Evolutionary conservation across 805 yeast genomes (phyloP).

Genomic region (Hanseniaspora meyeri): DNA sequence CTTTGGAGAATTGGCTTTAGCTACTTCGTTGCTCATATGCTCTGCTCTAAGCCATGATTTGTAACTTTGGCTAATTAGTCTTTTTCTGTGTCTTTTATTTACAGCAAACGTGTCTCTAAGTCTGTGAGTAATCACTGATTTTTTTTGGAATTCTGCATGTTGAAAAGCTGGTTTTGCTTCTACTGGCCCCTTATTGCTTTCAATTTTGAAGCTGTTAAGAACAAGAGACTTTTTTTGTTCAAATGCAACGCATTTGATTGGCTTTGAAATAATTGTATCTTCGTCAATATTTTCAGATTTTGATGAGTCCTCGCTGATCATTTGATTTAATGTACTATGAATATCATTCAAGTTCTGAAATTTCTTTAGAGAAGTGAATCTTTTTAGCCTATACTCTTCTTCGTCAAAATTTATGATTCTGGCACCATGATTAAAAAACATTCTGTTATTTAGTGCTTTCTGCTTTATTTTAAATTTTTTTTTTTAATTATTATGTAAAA

Average conservation of each 20-base stretch:
- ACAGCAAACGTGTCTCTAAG: not conserved
- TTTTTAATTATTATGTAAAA: not conserved
- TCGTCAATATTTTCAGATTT: not conserved
- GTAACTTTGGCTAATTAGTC: not conserved
- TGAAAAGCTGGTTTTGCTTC: not conserved
- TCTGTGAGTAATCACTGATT: not conserved
- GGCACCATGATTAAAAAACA: not conserved
- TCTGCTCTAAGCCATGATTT: slow-evolving; percentile 6
- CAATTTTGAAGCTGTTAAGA: not conserved
- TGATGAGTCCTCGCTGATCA: not conserved
- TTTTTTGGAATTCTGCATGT: not conserved
- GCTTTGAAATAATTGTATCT: not conserved
- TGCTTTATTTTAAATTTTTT: not conserved
- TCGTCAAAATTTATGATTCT: not conserved
- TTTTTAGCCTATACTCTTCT: not conserved
- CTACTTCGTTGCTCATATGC: no score
- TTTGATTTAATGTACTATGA: not conserved
- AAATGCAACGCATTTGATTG: not conserved
- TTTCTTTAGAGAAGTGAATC: not conserved
- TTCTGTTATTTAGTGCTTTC: not conserved
- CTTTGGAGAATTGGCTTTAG: no score
- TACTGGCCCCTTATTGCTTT: not conserved
- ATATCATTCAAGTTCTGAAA: not conserved
- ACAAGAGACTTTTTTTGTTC: not conserved
- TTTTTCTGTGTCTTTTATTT: not conserved